Base-by-base conservation (phyloP, 257 asterid genomes). In the Nicotiana undulata region DNA sequence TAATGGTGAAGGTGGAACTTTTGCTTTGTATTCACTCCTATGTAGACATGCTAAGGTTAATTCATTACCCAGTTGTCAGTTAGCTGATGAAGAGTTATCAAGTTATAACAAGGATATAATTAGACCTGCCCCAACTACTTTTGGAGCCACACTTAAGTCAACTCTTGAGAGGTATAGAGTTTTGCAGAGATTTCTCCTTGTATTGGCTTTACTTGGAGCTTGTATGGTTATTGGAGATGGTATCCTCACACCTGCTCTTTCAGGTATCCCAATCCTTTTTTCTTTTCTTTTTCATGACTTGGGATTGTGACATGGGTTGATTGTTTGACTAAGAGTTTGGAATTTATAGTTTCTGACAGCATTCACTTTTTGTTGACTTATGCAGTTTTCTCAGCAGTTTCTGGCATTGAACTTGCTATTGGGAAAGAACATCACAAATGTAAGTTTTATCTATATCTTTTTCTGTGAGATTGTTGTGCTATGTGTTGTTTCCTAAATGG, bases 221-320 rank as follows among this genome's bases (percentile, higher is more conserved):
- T 94, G 98, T 94, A 94, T 94, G 98, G 98, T 94, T 81, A 94
- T 94, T 83, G 98, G 98, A 37, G 98, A 94, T 84, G 98, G 98
- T 77, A 90, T 94, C 74, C 89, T 94, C 77, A 89, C 97, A 20
- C 98, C 98, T 12, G 89, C 98, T 4, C 86, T 94, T 85, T 94
- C 98, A 46, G 98, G 98, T 94, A 84, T 70, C 12, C 12, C 12
- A 40, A 40, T 40, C 3, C 9, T 9, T 0, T 40, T 9, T 40
- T 40, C 1, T 26, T 26, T 26, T 26, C 1, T 26, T 26, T 26
- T 26, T n/a, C n/a, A n/a, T n/a, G 34, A 74, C 78, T 74, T 49
- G 16, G 40, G 61, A 49, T 74, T 74, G 3, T 74, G 1, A 0
- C 16, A 49, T 74, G 51, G 51, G 9, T 40, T 79, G n/a, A 64